Evolutionary conservation across 169 alveolate genomes (phyloP).

Genomic region (Eimeria tenella): DNA sequence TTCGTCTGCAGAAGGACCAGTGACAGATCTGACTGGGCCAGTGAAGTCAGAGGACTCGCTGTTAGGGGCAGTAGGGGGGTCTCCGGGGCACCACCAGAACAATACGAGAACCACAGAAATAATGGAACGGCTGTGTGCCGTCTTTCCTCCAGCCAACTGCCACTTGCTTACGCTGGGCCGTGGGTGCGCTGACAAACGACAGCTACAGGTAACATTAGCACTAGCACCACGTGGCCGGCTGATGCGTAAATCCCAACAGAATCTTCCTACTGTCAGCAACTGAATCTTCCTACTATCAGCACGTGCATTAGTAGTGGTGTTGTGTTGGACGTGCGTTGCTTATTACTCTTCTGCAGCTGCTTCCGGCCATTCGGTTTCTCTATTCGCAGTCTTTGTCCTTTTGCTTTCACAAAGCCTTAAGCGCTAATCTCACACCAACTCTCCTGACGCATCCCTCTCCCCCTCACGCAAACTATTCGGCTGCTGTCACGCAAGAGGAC

Average conservation of each 20-base stretch:
- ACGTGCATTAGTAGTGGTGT: neutral
- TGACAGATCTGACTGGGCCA: neutral
- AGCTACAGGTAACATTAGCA: constrained; percentile 39
- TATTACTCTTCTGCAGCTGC: constrained; percentile 22
- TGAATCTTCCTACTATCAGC: neutral
- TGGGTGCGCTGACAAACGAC: neutral
- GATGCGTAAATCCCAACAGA: neutral
- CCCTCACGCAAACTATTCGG: neutral
- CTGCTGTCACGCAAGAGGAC: neutral
- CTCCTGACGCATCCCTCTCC: neutral
- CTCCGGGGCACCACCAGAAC: neutral
- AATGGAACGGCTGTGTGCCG: constrained; percentile 24
- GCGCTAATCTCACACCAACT: neutral
- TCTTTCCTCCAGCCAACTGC: constrained; percentile 76
- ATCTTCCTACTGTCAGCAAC: neutral
- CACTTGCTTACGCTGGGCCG: constrained; percentile 60
- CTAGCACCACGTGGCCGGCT: neutral
- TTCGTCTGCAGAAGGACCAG: too few relatives aligned
- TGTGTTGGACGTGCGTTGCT: neutral
- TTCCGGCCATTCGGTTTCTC: constrained; percentile 51
- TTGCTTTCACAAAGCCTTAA: neutral
- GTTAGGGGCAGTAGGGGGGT: too few relatives aligned
- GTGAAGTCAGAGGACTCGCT: neutral
- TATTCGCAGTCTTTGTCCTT: constrained; percentile 18
- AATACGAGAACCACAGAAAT: neutral